Percentiles rank a stretch among this genome's conserved stretches.
Conservation (phyloP, 2,329 filamentous ascomycete genomes). For the Aspergillus pseudoviridinutans region DNA sequence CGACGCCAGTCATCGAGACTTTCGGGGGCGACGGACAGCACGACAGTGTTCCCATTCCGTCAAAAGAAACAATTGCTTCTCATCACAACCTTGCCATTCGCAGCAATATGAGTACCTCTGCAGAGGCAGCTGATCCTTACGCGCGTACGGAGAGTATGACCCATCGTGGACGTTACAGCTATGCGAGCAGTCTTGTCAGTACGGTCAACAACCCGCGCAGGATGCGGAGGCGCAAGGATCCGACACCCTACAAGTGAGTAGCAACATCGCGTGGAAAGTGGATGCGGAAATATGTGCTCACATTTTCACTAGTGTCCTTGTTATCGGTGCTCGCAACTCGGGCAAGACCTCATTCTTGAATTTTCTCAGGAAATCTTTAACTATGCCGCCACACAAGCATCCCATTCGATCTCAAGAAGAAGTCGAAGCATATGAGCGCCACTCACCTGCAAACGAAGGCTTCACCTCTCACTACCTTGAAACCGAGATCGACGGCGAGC, state of each 20-base stretch:
- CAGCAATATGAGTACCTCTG: constrained; percentile 22
- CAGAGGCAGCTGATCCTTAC: constrained; percentile 63
- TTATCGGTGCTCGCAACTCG: constrained; percentile 79
- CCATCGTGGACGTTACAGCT: constrained; percentile 91
- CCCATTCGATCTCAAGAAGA: constrained; percentile 55
- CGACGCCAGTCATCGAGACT: constrained; percentile 48
- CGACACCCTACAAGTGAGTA: constrained; percentile 95
- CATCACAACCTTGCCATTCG: constrained; percentile 19
- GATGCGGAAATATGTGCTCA: constrained; percentile 3
- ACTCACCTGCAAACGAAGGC: constrained; percentile 56
- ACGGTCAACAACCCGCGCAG: constrained; percentile 89
- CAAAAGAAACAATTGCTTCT: constrained; percentile 37
- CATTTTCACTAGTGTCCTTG: constrained; percentile 64
- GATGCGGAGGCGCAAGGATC: constrained; percentile 91
- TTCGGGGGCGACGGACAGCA: constrained; percentile 62
- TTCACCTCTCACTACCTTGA: constrained; percentile 90
- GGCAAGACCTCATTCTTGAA: constrained; percentile 97
- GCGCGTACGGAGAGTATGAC: constrained; percentile 91
- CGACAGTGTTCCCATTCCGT: constrained; percentile 56
- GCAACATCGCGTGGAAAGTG: neutral
- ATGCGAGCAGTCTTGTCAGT: constrained; percentile 86
- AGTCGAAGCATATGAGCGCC: constrained; percentile 48
- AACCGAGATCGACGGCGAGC: constrained; percentile 88
- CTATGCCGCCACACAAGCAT: constrained; percentile 76
- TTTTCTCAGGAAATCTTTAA: constrained; percentile 83